Conservation (phyloP, 2,329 filamentous ascomycete genomes). For the Colletotrichum navitas region DNA sequence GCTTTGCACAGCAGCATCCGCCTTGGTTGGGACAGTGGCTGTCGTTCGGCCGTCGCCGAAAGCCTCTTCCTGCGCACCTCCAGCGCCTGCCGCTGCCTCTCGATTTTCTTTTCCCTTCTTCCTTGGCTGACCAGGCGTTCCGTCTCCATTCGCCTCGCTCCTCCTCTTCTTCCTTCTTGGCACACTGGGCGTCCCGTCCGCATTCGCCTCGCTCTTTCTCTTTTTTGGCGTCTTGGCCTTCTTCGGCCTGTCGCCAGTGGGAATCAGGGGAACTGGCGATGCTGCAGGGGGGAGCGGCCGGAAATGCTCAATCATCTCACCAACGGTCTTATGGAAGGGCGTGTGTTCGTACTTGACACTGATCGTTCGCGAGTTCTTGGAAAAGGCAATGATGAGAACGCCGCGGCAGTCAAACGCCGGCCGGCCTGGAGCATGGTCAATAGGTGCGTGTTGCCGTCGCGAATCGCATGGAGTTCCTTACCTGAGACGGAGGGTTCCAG, state of each 20-base stretch:
- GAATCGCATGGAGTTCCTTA: slow-evolving; percentile 47
- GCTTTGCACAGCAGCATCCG: slow-evolving; percentile 40
- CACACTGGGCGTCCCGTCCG: slow-evolving; percentile 42
- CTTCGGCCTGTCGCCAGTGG: slow-evolving; percentile 46
- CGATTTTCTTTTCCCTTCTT: slow-evolving; percentile 28
- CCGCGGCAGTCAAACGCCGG: slow-evolving; percentile 72
- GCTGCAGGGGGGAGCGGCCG: slow-evolving; percentile 57
- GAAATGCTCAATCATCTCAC: slow-evolving; percentile 61
- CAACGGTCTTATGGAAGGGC: slow-evolving; percentile 68
- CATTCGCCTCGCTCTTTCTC: slow-evolving; percentile 40
- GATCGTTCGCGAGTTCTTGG: slow-evolving; percentile 60
- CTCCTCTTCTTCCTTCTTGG: slow-evolving; percentile 45
- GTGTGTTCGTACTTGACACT: slow-evolving; percentile 69
- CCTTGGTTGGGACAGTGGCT: slow-evolving; percentile 28
- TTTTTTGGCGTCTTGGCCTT: slow-evolving; percentile 47
- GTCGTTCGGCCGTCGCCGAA: slow-evolving; percentile 15
- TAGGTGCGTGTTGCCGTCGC: not conserved
- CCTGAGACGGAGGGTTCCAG: slow-evolving; percentile 60
- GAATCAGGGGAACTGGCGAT: slow-evolving; percentile 45
- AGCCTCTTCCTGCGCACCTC: slow-evolving; percentile 6
- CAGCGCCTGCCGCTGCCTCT: slow-evolving; percentile 5
- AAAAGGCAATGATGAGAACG: slow-evolving; percentile 62
- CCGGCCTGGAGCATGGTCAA: slow-evolving; percentile 54
- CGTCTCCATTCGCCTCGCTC: slow-evolving; percentile 41
- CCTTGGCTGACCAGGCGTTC: slow-evolving; percentile 44